A percentile compares a stretch with the other conserved stretches of the same genome.
These are phyloP conservation scores for Lachnellula cervina DNA, from an alignment of 2,329 filamentous ascomycete species.

Conservation along the genomic window DNA sequence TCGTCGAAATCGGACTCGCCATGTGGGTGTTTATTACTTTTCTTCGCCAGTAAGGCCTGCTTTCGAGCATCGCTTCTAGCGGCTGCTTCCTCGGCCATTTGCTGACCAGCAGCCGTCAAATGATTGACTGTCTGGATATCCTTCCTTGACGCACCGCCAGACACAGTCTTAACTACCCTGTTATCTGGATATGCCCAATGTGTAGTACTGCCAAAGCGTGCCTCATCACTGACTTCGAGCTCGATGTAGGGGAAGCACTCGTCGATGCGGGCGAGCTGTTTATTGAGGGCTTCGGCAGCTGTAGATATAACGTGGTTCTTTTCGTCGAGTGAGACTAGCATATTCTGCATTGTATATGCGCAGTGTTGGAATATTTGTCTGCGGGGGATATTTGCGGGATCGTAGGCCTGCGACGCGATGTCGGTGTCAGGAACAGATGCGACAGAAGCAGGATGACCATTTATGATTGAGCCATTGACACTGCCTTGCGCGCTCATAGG, in stretches of 20 bases:
- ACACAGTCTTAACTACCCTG: slow-evolving; percentile 58
- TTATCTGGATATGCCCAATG: slow-evolving; percentile 96
- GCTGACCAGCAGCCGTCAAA: slow-evolving; percentile 62
- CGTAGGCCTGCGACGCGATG: slow-evolving; percentile 43
- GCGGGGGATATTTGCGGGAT: slow-evolving; percentile 56
- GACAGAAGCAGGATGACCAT: slow-evolving; percentile 25
- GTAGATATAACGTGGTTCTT: slow-evolving; percentile 96
- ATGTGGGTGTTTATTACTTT: slow-evolving; percentile 54
- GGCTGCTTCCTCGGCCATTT: slow-evolving; percentile 77
- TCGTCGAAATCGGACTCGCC: slow-evolving; percentile 80
- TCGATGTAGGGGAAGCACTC: slow-evolving; percentile 84
- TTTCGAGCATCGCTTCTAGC: slow-evolving; percentile 80
- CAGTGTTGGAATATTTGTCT: slow-evolving; percentile 75
- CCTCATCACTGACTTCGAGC: slow-evolving; percentile 87
- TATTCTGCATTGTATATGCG: slow-evolving; percentile 71
- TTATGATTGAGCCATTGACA: slow-evolving; percentile 28
- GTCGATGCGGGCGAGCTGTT: slow-evolving; percentile 79
- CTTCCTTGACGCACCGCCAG: slow-evolving; percentile 68
- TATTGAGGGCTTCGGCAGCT: slow-evolving; percentile 82
- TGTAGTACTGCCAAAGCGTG: slow-evolving; percentile 81
- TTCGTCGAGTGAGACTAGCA: slow-evolving; percentile 89
- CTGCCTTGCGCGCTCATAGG: slow-evolving; percentile 26
- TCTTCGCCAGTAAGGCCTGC: slow-evolving; percentile 73
- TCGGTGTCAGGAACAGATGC: slow-evolving; percentile 31
- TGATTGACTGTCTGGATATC: slow-evolving; percentile 74